Evolutionary conservation across 192 early-diverging fungal genomes (phyloP), one percentile per base, ranked within the genome.

Genomic region (Tieghemiomyces parasiticus): DNA sequence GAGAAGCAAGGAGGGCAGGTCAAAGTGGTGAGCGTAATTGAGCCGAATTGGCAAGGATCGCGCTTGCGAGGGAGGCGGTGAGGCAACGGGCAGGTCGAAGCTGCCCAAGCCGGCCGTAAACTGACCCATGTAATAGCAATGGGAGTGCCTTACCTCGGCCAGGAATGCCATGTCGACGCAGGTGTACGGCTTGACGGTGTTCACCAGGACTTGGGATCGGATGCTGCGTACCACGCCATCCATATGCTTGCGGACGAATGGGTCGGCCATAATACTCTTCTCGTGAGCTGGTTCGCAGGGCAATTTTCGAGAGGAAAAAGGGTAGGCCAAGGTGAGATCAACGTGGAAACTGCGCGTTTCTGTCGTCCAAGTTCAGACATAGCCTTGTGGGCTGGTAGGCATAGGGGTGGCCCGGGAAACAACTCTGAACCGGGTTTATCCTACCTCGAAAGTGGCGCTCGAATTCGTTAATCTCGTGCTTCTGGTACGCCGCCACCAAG

Each of bases 211-310:
- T 75, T 92, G 90, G 19, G 88, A 89, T 24, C 93, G 87, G 64
- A 98, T 93, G 60, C 89, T 94, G 63, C 86, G 86, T 26, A 94
- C 74, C 16, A 97, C 87, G 65, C 93, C 93, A 53, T 84, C 90
- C 62, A 97, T 91, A 63, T 93, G 93, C 0, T 79, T 77, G 22
- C 80, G 74, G 47, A 97, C 94, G 65, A 97, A 97, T 8, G 80
- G 75, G 67, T 97, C 95, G 32, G 78, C 84, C 81, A 90, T 83
- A 59, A 97, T 97, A 13, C 81, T 80, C 1, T 63, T 61, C 24
- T 72, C 74, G 64, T 92, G 87, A 1, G 78, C 80, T 78, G n/a
- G n/a, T n/a, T n/a, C n/a, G n/a, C n/a, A n/a, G n/a, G n/a, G n/a
- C n/a, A n/a, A n/a, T n/a, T n/a, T n/a, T n/a, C n/a, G n/a, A n/a